These are phyloP conservation scores for Nakazawaea holstii DNA, from an alignment of 805 yeast genomes.

Conservation along the genomic window DNA sequence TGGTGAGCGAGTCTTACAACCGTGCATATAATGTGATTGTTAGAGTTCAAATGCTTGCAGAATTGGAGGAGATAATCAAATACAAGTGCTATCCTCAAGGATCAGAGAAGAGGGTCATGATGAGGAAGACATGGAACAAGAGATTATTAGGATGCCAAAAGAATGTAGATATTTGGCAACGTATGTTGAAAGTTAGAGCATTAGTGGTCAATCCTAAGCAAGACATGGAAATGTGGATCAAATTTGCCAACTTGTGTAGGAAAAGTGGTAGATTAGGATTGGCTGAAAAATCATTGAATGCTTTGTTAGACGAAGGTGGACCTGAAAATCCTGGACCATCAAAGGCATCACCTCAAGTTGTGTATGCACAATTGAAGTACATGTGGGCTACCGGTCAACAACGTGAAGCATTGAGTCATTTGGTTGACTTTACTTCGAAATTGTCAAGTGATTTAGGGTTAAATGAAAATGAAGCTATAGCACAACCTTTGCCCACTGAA, in stretches of 20 bases:
- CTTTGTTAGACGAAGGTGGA: conserved; percentile 70
- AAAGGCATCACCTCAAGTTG: conserved; percentile 93
- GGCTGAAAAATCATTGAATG: conserved; percentile 86
- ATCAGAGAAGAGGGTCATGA: conserved; percentile 69
- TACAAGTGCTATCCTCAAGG: conserved; percentile 83
- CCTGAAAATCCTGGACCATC: conserved; percentile 49
- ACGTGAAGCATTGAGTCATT: conserved; percentile 76
- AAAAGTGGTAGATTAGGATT: conserved; percentile 88
- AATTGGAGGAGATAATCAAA: conserved; percentile 87
- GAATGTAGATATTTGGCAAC: conserved; percentile 98
- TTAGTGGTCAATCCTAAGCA: conserved; percentile 91
- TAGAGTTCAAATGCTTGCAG: conserved; percentile 95
- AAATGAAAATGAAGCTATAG: conserved; percentile 79
- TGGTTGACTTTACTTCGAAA: conserved; percentile 86
- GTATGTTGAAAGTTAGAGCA: conserved; percentile 89
- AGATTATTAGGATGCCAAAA: conserved; percentile 90
- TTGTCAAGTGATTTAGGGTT: conserved; percentile 86
- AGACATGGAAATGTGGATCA: conserved; percentile 97
- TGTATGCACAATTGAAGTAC: conserved; percentile 92
- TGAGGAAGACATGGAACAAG: conserved; percentile 92
- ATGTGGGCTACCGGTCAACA: conserved; percentile 96
- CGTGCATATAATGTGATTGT: conserved; percentile 97
- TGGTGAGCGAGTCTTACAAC: conserved; percentile 92
- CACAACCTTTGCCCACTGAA: conserved; percentile 75
- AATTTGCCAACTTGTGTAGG: conserved; percentile 92